phyloP scores from a whole-genome alignment of 768 basidiomycete species.

The Boletus pseudo-olivaceus region DNA sequence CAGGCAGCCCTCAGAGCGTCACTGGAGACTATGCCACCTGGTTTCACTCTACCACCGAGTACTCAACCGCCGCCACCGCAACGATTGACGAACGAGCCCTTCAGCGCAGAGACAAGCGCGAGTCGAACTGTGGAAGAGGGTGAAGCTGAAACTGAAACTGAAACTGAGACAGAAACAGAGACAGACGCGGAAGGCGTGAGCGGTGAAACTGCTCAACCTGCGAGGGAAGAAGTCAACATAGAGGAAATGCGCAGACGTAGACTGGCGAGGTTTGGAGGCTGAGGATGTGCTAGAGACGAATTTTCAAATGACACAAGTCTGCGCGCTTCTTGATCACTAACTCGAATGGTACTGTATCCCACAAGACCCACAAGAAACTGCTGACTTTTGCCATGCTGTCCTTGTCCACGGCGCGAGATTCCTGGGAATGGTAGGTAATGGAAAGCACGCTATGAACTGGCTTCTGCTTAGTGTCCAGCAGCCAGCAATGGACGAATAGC shows the following conservation, averaged over 20 bases:
- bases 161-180: constrained; percentile 38
- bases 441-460: not conserved
- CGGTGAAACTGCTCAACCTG: constrained; percentile 3
- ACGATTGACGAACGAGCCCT: constrained; percentile 12
- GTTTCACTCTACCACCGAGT: constrained; percentile 39
- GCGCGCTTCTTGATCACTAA: not conserved
- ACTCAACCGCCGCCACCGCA: constrained; percentile 11
- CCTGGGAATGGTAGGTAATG: not conserved
- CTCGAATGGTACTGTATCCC: not conserved
- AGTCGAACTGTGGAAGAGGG: constrained; percentile 11
- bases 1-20: constrained; percentile 88
- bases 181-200: constrained; percentile 23
- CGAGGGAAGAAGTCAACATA: constrained; percentile 42
- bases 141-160: constrained; percentile 33
- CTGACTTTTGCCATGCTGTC: not conserved
- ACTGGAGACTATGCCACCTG: constrained; percentile 59
- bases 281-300: constrained; percentile 4
- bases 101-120: not conserved
- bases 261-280: constrained; percentile 61
- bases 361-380: not conserved
- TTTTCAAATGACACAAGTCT: not conserved
- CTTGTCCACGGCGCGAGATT: not conserved
- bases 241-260: constrained; percentile 68
- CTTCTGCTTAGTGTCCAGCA: not conserved
- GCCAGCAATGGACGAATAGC: not conserved